phyloP scores from a whole-genome alignment of 495 filamentous ascomycete species.

The Penicillium canescens region DNA sequence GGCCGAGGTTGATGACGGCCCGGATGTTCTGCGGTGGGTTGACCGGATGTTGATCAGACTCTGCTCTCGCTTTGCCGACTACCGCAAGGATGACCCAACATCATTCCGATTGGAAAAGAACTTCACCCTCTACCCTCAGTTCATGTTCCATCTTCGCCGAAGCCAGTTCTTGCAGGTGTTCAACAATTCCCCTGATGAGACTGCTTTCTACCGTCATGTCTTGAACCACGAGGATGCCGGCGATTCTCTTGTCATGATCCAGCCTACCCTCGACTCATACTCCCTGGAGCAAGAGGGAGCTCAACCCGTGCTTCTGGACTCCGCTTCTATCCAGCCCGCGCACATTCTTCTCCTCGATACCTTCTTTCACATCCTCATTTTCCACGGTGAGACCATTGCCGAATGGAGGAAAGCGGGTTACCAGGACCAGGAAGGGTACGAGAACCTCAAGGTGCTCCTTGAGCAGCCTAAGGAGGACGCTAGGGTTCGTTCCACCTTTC shows the following conservation, averaged over 20 bases:
- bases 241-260: slow-evolving; percentile 98
- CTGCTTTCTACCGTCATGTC: slow-evolving; percentile 96
- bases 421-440: slow-evolving; percentile 97
- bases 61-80: slow-evolving; percentile 96
- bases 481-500: slow-evolving; percentile 57
- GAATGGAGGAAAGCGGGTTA: slow-evolving; percentile 99
- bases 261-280: slow-evolving; percentile 96
- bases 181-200: slow-evolving; percentile 99
- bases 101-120: slow-evolving; percentile 99
- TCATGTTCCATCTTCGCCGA: slow-evolving; percentile 98
- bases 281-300: slow-evolving; percentile 92
- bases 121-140: slow-evolving; percentile 98
- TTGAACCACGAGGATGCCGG: slow-evolving; percentile 96
- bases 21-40: slow-evolving; percentile 98
- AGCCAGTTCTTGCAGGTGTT: slow-evolving; percentile 99
- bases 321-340: slow-evolving; percentile 90
- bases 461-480: slow-evolving; percentile 98
- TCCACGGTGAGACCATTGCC: slow-evolving; percentile 96
- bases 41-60: slow-evolving; percentile 98
- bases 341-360: slow-evolving; percentile 96
- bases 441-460: slow-evolving; percentile 87
- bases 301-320: slow-evolving; percentile 90
- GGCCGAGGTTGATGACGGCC: slow-evolving; percentile 97
- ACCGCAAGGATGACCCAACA: slow-evolving; percentile 96
- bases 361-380: slow-evolving; percentile 99